A percentile compares a stretch with the other conserved stretches of the same genome.
These are phyloP conservation scores for Ensete glaucum DNA, from an alignment of 176 grass and related monocot species.

Conservation along the genomic window DNA sequence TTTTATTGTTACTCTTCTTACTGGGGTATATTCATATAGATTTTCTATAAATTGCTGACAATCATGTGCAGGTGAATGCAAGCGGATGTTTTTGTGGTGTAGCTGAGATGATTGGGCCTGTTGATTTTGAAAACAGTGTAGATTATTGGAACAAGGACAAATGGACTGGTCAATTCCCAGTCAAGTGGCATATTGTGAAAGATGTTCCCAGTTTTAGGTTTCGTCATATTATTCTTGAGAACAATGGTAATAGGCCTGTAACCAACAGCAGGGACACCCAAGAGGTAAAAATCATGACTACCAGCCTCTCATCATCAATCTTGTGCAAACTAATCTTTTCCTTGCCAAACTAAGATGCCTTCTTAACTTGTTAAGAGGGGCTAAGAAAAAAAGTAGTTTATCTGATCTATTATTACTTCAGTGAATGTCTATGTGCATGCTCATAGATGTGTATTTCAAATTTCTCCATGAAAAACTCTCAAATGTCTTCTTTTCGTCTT, in stretches of 20 bases:
- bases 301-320: too few relatives aligned
- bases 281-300: slow-evolving; percentile 24
- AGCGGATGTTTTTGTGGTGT: slow-evolving; percentile 72
- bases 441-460: too few relatives aligned
- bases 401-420: too few relatives aligned
- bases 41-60: too few relatives aligned
- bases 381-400: too few relatives aligned
- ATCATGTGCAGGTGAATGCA: slow-evolving; percentile 50
- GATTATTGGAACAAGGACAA: slow-evolving; percentile 77
- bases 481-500: too few relatives aligned
- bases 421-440: too few relatives aligned
- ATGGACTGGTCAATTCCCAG: slow-evolving; percentile 69
- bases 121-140: slow-evolving; percentile 73
- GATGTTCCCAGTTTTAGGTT: slow-evolving; percentile 73
- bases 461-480: too few relatives aligned
- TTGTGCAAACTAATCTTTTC: too few relatives aligned
- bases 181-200: slow-evolving; percentile 72
- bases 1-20: not conserved
- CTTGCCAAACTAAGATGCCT: too few relatives aligned
- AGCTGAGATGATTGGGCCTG: slow-evolving; percentile 67
- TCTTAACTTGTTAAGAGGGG: too few relatives aligned
- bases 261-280: slow-evolving; percentile 75
- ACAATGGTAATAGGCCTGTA: slow-evolving; percentile 65
- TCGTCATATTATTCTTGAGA: slow-evolving; percentile 73
- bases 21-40: too few relatives aligned